phyloP scores from a whole-genome alignment of 2,329 filamentous ascomycete genomes.

The Aspergillus chevalieri region DNA sequence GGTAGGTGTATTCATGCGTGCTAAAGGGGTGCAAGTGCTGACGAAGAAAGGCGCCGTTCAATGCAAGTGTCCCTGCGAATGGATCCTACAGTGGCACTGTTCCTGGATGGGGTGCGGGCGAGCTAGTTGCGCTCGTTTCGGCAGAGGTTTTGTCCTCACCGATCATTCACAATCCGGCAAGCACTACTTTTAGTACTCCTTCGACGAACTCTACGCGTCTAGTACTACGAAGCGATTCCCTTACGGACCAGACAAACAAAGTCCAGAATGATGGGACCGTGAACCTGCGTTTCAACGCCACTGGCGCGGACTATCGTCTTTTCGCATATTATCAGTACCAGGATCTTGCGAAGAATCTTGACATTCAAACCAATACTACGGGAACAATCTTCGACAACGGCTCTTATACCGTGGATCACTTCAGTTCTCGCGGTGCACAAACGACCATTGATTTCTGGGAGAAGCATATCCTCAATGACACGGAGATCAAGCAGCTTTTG shows the following conservation, averaged over 20 bases:
- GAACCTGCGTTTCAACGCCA: conserved; percentile 1
- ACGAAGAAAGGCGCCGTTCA: conserved; percentile 5
- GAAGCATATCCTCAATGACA: conserved; percentile 30
- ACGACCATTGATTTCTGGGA: conserved; percentile 35
- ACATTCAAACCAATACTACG: conserved; percentile 14
- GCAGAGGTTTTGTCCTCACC: conserved; percentile 12
- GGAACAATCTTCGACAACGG: conserved; percentile 28
- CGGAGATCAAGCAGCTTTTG: conserved; percentile 22
- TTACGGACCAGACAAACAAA: neutral
- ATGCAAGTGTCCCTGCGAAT: conserved; percentile 15
- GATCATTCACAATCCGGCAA: conserved; percentile 8
- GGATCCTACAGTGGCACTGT: conserved; percentile 27
- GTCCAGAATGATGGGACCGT: neutral
- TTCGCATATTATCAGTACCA: conserved; percentile 15
- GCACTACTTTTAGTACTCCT: neutral
- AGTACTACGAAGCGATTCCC: conserved; percentile 4
- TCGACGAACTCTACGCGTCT: conserved; percentile 2
- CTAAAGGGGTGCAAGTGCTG: neutral
- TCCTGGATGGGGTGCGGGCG: conserved; percentile 33
- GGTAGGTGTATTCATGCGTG: conserved; percentile 3
- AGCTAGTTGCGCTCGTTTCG: conserved; percentile 21
- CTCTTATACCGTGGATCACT: conserved; percentile 37
- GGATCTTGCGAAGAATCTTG: conserved; percentile 18
- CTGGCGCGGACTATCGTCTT: conserved; percentile 3
- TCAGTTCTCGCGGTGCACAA: conserved; percentile 31